Conservation (phyloP, 1,284 basidiomycete species). For the Cutaneotrichosporon sp. region DNA sequence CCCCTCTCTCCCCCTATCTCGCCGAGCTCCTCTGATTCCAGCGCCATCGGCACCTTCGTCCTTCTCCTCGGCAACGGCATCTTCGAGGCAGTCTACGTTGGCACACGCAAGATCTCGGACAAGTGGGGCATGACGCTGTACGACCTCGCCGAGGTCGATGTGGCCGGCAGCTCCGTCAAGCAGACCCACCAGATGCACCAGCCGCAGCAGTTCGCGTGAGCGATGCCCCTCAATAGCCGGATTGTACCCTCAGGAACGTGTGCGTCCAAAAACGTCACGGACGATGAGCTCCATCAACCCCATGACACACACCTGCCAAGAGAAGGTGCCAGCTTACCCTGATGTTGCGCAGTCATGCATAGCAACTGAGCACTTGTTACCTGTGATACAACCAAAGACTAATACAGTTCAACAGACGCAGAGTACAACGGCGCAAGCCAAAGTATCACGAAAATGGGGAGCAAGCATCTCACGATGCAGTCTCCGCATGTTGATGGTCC, state of each 20-base stretch:
- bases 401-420: neutral
- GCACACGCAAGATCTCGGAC: constrained; percentile 1
- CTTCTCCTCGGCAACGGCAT: neutral
- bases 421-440: neutral
- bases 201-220: neutral
- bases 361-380: no score
- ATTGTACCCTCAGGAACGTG: neutral
- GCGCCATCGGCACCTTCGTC: neutral
- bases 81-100: neutral
- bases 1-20: no score
- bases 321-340: no score
- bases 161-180: neutral
- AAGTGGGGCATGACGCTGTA: constrained; percentile 4
- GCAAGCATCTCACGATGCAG: no score
- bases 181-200: no score
- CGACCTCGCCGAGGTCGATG: neutral
- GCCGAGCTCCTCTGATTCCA: neutral
- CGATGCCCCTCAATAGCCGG: no score
- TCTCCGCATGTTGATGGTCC: no score
- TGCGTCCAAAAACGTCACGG: neutral
- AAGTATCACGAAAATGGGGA: no score
- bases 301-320: no score
- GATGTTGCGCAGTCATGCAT: neutral
- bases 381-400: neutral
- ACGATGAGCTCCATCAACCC: neutral